These are phyloP conservation scores for Allium cepa DNA, from an alignment of 106 monocot species.

Conservation along the genomic window DNA sequence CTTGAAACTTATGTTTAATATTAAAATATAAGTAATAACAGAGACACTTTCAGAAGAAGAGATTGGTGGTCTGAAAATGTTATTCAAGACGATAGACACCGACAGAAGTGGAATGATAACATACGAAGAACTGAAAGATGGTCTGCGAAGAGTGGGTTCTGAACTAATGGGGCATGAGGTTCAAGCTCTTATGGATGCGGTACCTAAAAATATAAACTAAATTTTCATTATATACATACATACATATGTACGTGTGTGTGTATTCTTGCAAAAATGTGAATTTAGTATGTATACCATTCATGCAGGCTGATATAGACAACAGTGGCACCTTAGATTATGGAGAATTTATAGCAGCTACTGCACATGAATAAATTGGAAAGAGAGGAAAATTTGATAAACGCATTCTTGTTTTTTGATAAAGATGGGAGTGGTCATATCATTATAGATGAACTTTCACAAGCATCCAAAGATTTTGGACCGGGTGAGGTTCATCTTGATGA, in stretches of 20 bases:
- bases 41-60: constrained; percentile 69
- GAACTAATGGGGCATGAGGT: constrained; percentile 32
- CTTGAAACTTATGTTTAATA: not conserved
- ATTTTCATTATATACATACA: no score
- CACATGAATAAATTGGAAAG: constrained; percentile 68
- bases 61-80: constrained; percentile 48
- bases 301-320: constrained; percentile 72
- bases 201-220: not conserved
- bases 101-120: constrained; percentile 58
- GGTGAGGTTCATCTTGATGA: constrained; percentile 56
- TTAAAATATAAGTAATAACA: constrained; percentile 44
- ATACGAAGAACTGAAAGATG: constrained; percentile 50
- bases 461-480: constrained; percentile 47
- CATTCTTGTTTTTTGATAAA: constrained; percentile 61
- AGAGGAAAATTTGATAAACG: constrained; percentile 48
- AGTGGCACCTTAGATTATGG: constrained; percentile 67
- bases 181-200: constrained; percentile 48
- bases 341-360: constrained; percentile 68
- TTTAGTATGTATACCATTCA: not conserved
- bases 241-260: not conserved
- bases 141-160: constrained; percentile 35
- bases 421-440: constrained; percentile 71
- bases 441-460: constrained; percentile 60
- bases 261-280: not conserved
- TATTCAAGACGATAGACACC: constrained; percentile 50